These are phyloP conservation scores for Schrenkiella parvula DNA, from an alignment of 345 rosid species.

Conservation along the genomic window DNA sequence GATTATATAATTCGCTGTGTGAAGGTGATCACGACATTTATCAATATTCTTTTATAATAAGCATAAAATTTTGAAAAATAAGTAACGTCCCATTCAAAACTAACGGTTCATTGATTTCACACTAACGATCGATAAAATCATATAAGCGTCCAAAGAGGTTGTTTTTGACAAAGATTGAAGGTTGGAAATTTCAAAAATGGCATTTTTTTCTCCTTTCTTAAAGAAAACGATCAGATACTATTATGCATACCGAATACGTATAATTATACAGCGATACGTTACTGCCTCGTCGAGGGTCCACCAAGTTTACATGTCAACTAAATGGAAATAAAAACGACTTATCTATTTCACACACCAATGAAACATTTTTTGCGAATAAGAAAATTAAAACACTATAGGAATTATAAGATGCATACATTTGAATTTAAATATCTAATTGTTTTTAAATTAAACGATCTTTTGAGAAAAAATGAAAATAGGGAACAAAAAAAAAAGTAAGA, in stretches of 20 bases:
- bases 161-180: conserved; percentile 25
- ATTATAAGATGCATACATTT: too few relatives aligned
- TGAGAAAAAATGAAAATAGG: too few relatives aligned
- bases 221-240: neutral
- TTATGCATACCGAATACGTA: neutral
- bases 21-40: conserved; percentile 12
- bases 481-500: neutral
- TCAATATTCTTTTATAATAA: neutral
- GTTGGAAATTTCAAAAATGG: conserved; percentile 19
- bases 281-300: conserved; percentile 21
- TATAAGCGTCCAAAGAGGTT: conserved; percentile 15
- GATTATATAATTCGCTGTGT: neutral
- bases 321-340: neutral
- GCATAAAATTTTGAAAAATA: neutral
- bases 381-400: too few relatives aligned
- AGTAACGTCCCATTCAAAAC: conserved; percentile 20
- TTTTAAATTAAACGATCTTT: too few relatives aligned
- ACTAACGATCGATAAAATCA: neutral
- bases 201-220: neutral
- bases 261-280: neutral
- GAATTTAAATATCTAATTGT: too few relatives aligned
- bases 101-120: conserved; percentile 3
- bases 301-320: conserved; percentile 7
- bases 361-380: neutral
- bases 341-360: neutral